Conservation (phyloP, 192 early-diverging fungal species). For the Coemansia sp. region DNA sequence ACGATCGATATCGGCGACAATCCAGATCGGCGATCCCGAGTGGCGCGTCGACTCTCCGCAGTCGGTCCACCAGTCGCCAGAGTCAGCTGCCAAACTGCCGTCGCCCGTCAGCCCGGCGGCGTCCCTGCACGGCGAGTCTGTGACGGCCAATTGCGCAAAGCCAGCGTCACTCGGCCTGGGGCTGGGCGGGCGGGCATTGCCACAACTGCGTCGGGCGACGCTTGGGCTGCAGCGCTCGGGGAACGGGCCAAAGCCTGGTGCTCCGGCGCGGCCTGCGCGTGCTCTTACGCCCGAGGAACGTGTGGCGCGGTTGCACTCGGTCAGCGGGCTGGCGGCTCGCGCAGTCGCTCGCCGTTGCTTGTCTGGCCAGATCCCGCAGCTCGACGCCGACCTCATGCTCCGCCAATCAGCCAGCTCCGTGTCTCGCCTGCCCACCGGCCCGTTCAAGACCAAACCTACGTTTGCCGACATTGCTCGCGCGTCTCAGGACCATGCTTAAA, state of each 20-base stretch:
- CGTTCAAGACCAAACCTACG: conserved; percentile 24
- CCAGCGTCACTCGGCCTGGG: conserved; percentile 28
- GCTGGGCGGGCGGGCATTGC: neutral
- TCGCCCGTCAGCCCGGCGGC: conserved; percentile 32
- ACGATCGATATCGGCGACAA: conserved; percentile 31
- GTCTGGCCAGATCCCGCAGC: conserved; percentile 41
- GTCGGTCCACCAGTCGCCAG: conserved; percentile 15
- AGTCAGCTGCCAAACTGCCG: conserved; percentile 23
- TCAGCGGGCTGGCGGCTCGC: conserved; percentile 52
- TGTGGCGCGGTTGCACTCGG: conserved; percentile 39
- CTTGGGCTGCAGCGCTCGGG: conserved; percentile 25
- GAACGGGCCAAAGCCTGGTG: neutral
- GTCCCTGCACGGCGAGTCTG: neutral
- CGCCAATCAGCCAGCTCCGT: conserved; percentile 11
- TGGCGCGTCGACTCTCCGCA: conserved; percentile 53
- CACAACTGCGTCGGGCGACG: conserved; percentile 23
- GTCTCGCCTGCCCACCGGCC: conserved; percentile 1
- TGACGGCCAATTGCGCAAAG: conserved; percentile 1
- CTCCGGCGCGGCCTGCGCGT: conserved; percentile 10
- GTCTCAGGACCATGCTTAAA: conserved; percentile 11
- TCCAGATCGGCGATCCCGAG: conserved; percentile 55
- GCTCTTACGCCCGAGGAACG: conserved; percentile 50
- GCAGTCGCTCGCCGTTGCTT: conserved; percentile 52
- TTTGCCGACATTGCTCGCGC: conserved; percentile 48
- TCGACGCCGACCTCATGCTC: conserved; percentile 32